A percentile compares a stretch with the other conserved stretches of the same genome.
These are phyloP conservation scores for Fusarium brevicatenulatum DNA, from an alignment of 2,329 filamentous ascomycete genomes.

Conservation along the genomic window DNA sequence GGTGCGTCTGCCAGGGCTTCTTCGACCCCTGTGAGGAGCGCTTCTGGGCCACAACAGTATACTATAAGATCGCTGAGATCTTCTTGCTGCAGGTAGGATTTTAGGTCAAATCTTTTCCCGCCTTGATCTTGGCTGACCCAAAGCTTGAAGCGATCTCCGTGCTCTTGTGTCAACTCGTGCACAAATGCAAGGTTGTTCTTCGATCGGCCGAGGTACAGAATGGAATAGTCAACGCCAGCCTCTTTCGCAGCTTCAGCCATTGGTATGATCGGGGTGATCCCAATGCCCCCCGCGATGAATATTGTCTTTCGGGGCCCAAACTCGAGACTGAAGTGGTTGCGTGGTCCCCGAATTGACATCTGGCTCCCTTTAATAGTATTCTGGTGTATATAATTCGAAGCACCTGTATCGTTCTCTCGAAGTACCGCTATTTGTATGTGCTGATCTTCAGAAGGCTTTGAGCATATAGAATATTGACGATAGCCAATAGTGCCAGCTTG, in stretches of 20 bases:
- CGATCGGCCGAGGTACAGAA: not conserved
- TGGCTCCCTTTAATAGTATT: not conserved
- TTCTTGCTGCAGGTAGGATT: not conserved
- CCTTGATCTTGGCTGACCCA: not conserved
- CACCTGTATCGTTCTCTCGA: not conserved
- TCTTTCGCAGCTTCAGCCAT: not conserved
- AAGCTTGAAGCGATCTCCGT: not conserved
- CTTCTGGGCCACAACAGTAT: not conserved
- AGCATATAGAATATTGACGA: not conserved
- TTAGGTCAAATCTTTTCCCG: not conserved
- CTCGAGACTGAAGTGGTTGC: not conserved
- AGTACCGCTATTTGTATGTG: not conserved
- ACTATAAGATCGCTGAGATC: not conserved
- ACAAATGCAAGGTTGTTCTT: not conserved
- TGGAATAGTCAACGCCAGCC: not conserved
- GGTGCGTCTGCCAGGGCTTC: not conserved
- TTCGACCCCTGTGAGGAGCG: not conserved
- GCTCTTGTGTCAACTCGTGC: not conserved
- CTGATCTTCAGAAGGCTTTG: not conserved
- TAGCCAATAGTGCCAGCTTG: not conserved
- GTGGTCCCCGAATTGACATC: not conserved
- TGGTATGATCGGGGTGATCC: not conserved
- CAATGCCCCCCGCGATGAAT: not conserved
- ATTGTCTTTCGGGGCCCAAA: not conserved
- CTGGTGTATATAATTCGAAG: not conserved